These are phyloP conservation scores for Acrocalymma vagum DNA, from an alignment of 2,329 filamentous ascomycete species.

Conservation along the genomic window DNA sequence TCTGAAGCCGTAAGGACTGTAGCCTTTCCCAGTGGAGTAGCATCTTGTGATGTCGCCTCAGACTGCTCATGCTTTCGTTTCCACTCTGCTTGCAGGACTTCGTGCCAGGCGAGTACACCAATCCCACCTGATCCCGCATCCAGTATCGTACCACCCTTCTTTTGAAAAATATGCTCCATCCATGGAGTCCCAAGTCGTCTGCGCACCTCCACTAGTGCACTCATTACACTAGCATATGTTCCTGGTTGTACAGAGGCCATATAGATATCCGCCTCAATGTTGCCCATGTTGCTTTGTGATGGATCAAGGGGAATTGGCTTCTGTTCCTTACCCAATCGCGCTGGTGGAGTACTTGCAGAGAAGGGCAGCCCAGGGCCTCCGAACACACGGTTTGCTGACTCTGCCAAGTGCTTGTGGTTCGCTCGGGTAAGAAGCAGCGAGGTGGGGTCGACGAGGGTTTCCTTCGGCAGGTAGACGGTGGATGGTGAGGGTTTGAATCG, in stretches of 20 bases:
- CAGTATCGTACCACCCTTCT: conserved; percentile 69
- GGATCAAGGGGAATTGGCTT: conserved; percentile 71
- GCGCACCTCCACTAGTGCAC: conserved; percentile 75
- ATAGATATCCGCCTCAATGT: conserved; percentile 79
- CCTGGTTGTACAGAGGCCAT: conserved; percentile 74
- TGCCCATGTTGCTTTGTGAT: conserved; percentile 71
- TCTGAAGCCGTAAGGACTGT: conserved; percentile 83
- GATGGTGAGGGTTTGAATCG: conserved; percentile 76
- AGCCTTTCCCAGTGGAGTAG: conserved; percentile 71
- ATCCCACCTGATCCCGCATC: conserved; percentile 80
- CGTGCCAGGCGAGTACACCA: conserved; percentile 77
- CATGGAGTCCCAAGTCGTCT: conserved; percentile 76
- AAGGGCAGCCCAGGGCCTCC: conserved; percentile 80
- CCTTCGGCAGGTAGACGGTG: conserved; percentile 77
- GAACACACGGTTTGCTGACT: conserved; percentile 76
- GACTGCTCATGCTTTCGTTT: conserved; percentile 65
- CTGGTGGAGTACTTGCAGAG: conserved; percentile 73
- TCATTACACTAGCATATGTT: conserved; percentile 73
- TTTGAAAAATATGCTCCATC: conserved; percentile 71
- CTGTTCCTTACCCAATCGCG: conserved; percentile 65
- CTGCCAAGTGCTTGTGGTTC: conserved; percentile 74
- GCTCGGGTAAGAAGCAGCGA: conserved; percentile 71
- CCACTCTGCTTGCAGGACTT: conserved; percentile 84
- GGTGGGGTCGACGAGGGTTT: conserved; percentile 75
- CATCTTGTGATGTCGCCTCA: conserved; percentile 24